Evolutionary conservation across 768 basidiomycete genomes (phyloP), one percentile per base, ranked within the genome.

Genomic region (Antrodiella citrinella): DNA sequence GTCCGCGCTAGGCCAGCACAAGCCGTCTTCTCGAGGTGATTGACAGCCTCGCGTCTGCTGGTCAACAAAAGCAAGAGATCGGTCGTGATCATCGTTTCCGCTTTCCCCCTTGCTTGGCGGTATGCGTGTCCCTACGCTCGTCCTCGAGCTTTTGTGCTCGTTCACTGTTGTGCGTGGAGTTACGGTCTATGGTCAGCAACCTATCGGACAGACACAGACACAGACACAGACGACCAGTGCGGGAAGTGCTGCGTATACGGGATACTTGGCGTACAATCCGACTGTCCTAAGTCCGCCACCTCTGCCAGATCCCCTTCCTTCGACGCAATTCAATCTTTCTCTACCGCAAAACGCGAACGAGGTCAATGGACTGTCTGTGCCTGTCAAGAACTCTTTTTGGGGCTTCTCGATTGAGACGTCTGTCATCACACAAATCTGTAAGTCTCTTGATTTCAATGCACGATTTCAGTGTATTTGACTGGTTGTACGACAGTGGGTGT

Each of bases 351-450:
- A 21, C 3, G 49, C 49, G 12, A 45, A 54, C 26, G 30, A 45
- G 4, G 52, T 66, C 21, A 43, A 51, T 4, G 66, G 65, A 3
- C 54, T 80, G 35, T 71, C 71, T 1, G 72, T 74, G 44, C 61
- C 63, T 2, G 69, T 72, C 48, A 59, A 62, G 15, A 81, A 79
- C 18, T 72, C 78, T 15, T 88, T 87, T 57, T 74, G 80, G 49
- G 86, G 84, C 3, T 88, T 89, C 60, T 85, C 82, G 2, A 74
- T 90, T 30, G 86, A 90, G 64, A 74, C 86, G 71, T 85, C 84
- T 35, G 80, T 88, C 5, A 73, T 80, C 4, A 77, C 75, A 49
- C 77, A 80, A 68, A 71, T 85, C 54, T 63, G 83, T 85, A 61
- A 64, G 80, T 77, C 44, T 11, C 18, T n/a, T n/a, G n/a, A n/a